Conservation (phyloP, 2,329 filamentous ascomycete species). For the Sordariomycetes sp. region DNA sequence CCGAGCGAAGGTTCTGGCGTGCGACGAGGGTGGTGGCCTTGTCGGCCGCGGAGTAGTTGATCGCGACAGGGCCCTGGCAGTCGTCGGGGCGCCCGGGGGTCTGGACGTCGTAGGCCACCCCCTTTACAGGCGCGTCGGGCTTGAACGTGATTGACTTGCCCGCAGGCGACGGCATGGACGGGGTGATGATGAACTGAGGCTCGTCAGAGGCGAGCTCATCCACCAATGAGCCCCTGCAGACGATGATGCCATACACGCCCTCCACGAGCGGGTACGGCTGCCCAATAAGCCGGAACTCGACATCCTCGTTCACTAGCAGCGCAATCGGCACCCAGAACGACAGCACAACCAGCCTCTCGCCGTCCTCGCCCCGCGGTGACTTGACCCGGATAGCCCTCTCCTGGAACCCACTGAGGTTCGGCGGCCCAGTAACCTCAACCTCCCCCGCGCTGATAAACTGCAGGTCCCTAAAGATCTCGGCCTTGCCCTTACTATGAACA, state of each 20-base stretch:
- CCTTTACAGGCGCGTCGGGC: not conserved
- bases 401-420: not conserved
- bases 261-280: not conserved
- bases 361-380: not conserved
- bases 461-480: conserved; percentile 1
- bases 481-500: not conserved
- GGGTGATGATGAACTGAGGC: not conserved
- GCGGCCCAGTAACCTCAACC: not conserved
- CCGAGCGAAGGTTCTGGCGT: conserved; percentile 22
- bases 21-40: conserved; percentile 22
- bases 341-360: not conserved
- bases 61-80: conserved; percentile 12
- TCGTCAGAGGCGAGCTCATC: not conserved
- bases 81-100: conserved; percentile 8
- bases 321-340: conserved; percentile 1
- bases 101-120: not conserved
- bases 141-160: conserved; percentile 6
- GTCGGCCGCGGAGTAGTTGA: conserved; percentile 15
- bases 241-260: not conserved
- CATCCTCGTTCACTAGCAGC: not conserved
- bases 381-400: not conserved
- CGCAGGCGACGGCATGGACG: conserved; percentile 2
- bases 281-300: conserved; percentile 1
- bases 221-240: not conserved
- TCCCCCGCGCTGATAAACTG: not conserved